phyloP scores from a whole-genome alignment of 1,284 basidiomycete genomes.

The Peniophora sp. region DNA sequence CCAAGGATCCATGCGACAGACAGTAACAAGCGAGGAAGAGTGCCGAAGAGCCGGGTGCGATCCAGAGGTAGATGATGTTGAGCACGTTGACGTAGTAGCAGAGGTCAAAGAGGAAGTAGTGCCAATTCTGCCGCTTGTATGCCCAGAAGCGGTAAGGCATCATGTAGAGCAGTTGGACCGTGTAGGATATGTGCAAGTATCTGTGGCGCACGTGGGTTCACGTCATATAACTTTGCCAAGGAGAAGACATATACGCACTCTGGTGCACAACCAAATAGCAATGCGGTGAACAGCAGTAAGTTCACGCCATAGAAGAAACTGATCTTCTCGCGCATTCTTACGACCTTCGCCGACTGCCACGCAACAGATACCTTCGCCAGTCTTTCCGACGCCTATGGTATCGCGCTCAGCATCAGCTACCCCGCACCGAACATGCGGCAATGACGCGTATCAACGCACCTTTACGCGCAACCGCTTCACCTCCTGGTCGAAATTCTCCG shows the following conservation, averaged over 20 bases:
- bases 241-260: slow-evolving; percentile 49
- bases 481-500: slow-evolving; percentile 80
- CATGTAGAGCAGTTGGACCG: slow-evolving; percentile 67
- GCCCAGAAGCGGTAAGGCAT: slow-evolving; percentile 74
- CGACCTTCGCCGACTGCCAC: slow-evolving; percentile 88
- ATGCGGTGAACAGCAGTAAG: slow-evolving; percentile 74
- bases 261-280: slow-evolving; percentile 79
- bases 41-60: slow-evolving; percentile 63
- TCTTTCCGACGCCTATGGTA: slow-evolving; percentile 36
- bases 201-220: slow-evolving; percentile 23
- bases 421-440: slow-evolving; percentile 3
- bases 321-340: slow-evolving; percentile 85
- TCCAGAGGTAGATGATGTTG: slow-evolving; percentile 85
- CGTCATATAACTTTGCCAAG: slow-evolving; percentile 13
- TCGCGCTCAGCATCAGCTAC: slow-evolving; percentile 47
- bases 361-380: slow-evolving; percentile 64
- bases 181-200: slow-evolving; percentile 77
- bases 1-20: slow-evolving; percentile 82
- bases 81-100: slow-evolving; percentile 89
- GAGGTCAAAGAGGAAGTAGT: slow-evolving; percentile 91
- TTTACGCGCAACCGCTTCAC: slow-evolving; percentile 72
- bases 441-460: slow-evolving; percentile 25
- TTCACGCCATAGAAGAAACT: slow-evolving; percentile 91
- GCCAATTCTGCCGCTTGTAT: slow-evolving; percentile 85
- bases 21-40: slow-evolving; percentile 86